Evolutionary conservation across 2,329 filamentous ascomycete genomes (phyloP), one percentile per base, ranked within the genome.

Genomic region (Penicillium expansum): DNA sequence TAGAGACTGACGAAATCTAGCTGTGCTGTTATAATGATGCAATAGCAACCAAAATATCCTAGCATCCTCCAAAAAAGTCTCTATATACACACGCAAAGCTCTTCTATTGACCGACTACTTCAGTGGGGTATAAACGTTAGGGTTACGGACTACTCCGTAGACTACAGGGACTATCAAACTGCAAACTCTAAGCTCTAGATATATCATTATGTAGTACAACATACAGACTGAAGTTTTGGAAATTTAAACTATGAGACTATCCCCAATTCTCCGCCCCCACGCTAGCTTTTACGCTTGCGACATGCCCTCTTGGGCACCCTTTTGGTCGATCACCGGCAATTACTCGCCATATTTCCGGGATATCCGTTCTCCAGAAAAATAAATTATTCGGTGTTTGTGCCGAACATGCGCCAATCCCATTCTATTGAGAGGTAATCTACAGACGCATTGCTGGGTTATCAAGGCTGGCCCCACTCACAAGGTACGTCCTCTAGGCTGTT

Each of bases 221-320:
- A n/a, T n/a, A n/a, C n/a, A 27, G 5, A 16, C 29, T n/a, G 8
- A 47, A 24, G 5, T 22, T 16, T 20, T 22, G 14, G 5, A n/a
- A n/a, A 24, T 24, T 48, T 35, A 48, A 50, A 55, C 37, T 42
- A 43, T 38, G 30, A 20, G 18, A 24, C 49, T 44, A 44, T 24
- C 11, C 39, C 38, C 22, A 33, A 30, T 30, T 20, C 38, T 55
- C 22, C 47, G 47, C 52, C 52, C 52, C 38, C 52, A 55, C 38
- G 18, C 7, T 16, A 14, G 43, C 8, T 44, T 39, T 32, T 29
- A 30, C 30, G 32, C 22, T 45, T 29, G 24, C 45, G 10, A 43
- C 45, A 43, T 50, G n/a, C 45, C 52, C 10, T 22, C 20, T 55
- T 51, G 3, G 38, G 52, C 5, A 22, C 24, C 4, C 4, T 43